Evolutionary conservation across 169 alveolate genomes (phyloP).

Genomic region (Amoebophrya sp.): DNA sequence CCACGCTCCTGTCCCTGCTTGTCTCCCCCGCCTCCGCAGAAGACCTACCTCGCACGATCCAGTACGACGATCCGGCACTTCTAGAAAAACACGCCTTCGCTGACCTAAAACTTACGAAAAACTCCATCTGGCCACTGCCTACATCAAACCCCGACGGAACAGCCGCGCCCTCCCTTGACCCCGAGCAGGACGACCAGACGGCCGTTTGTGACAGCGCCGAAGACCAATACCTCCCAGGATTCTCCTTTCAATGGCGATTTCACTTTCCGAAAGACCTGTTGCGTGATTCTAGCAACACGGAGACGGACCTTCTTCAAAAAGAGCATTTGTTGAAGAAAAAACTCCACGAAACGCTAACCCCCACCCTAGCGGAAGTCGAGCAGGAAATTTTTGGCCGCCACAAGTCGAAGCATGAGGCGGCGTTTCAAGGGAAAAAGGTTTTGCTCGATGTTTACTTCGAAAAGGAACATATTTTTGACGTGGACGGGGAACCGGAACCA

Average conservation of each 20-base stretch:
- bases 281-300: background rate
- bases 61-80: background rate
- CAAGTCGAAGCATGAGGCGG: background rate
- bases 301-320: background rate
- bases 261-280: background rate
- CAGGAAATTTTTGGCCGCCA: background rate
- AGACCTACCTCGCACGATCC: background rate
- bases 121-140: background rate
- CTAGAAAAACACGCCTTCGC: no score
- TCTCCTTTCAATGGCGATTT: background rate
- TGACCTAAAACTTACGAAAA: background rate
- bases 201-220: background rate
- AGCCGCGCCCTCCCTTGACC: background rate
- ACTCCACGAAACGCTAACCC: background rate
- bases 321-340: background rate
- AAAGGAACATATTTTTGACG: no score
- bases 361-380: background rate
- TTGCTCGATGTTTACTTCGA: no score
- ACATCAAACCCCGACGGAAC: background rate
- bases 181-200: background rate
- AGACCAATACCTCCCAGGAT: background rate
- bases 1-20: no score
- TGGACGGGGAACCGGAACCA: no score
- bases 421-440: background rate
- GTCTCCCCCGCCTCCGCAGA: background rate